phyloP scores from a whole-genome alignment of 768 basidiomycete species.

The Gymnopilus dilepis region DNA sequence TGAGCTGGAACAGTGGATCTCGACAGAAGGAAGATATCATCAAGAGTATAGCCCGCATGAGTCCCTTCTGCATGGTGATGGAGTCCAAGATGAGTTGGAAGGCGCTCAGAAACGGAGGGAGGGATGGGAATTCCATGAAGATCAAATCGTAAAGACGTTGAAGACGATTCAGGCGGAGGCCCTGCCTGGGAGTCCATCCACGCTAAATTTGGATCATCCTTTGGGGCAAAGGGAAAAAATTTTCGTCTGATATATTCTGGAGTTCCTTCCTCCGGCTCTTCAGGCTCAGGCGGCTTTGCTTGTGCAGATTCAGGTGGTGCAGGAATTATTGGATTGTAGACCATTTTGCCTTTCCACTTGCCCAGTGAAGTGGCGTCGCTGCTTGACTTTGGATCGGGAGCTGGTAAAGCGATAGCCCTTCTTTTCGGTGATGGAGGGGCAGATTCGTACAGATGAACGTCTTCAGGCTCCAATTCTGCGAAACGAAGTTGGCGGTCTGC shows the following conservation, averaged over 20 bases:
- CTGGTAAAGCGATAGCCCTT: slow-evolving; percentile 62
- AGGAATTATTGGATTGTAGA: slow-evolving; percentile 7
- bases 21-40: slow-evolving; percentile 81
- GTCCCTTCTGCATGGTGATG: slow-evolving; percentile 88
- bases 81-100: slow-evolving; percentile 86
- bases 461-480: slow-evolving; percentile 72
- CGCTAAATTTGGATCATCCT: slow-evolving; percentile 73
- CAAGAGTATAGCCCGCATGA: slow-evolving; percentile 87
- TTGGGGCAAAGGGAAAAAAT: slow-evolving; percentile 77
- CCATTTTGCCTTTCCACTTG: slow-evolving; percentile 37
- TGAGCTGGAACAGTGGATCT: slow-evolving; percentile 86
- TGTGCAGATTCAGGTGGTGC: slow-evolving; percentile 3
- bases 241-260: slow-evolving; percentile 84
- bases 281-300: neutral
- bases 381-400: slow-evolving; percentile 44
- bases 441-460: slow-evolving; percentile 85
- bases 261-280: slow-evolving; percentile 67
- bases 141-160: slow-evolving; percentile 72
- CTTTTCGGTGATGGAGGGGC: slow-evolving; percentile 77
- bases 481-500: slow-evolving; percentile 70
- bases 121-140: slow-evolving; percentile 76
- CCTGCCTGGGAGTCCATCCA: slow-evolving; percentile 66
- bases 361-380: slow-evolving; percentile 47
- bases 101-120: slow-evolving; percentile 48
- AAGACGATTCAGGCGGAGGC: slow-evolving; percentile 32